Conservation (phyloP, 768 basidiomycete genomes). For the Xerocomellus dryophilus region DNA sequence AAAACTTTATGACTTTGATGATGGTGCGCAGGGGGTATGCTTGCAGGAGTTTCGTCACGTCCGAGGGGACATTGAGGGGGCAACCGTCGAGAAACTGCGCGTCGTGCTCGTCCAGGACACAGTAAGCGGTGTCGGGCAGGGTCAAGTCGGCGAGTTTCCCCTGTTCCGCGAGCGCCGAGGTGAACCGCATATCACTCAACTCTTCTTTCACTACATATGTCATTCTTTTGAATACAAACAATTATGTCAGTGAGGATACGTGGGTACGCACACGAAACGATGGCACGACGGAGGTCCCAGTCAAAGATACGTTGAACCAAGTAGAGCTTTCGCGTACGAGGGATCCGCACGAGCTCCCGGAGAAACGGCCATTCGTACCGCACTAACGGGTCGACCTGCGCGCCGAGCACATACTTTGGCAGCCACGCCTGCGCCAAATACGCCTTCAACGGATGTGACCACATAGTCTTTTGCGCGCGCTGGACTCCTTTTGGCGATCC, state of each 20-base stretch:
- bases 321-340: constrained; percentile 3
- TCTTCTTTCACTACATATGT: neutral
- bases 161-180: neutral
- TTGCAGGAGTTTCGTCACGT: constrained; percentile 7
- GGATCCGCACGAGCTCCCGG: neutral
- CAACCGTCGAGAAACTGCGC: neutral
- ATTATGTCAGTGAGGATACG: neutral
- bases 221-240: too few relatives aligned
- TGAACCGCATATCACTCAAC: neutral
- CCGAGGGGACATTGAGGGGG: neutral
- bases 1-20: neutral
- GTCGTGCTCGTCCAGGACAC: neutral
- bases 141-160: neutral
- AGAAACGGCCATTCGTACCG: constrained; percentile 9
- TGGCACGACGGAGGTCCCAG: neutral
- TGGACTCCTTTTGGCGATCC: neutral
- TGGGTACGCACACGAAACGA: neutral
- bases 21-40: constrained; percentile 4
- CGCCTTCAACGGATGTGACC: constrained; percentile 1
- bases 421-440: constrained; percentile 14
- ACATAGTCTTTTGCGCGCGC: neutral
- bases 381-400: neutral
- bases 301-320: constrained; percentile 5
- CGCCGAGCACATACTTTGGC: constrained; percentile 5
- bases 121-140: neutral